Conservation (phyloP, 2,329 filamentous ascomycete species). For the Fusarium duplospermum region DNA sequence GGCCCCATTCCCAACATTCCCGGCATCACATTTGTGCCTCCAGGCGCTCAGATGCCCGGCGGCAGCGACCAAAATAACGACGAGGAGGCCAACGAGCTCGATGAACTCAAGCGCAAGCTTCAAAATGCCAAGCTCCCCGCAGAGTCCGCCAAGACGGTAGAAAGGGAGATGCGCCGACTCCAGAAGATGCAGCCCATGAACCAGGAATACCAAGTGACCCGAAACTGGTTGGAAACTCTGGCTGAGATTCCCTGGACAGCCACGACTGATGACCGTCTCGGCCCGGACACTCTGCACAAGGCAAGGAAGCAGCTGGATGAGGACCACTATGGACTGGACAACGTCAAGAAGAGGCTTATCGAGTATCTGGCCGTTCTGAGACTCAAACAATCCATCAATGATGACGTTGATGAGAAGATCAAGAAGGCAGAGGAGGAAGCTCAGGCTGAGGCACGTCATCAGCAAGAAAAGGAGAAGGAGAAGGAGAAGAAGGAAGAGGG, state of each 20-base stretch:
- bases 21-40: conserved; percentile 51
- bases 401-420: conserved; percentile 84
- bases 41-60: conserved; percentile 52
- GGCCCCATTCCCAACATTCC: conserved; percentile 54
- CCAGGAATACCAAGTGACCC: conserved; percentile 92
- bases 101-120: conserved; percentile 90
- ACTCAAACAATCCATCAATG: conserved; percentile 91
- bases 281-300: conserved; percentile 79
- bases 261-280: conserved; percentile 86
- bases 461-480: conserved; percentile 29
- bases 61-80: conserved; percentile 70
- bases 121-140: conserved; percentile 83
- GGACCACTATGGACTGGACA: conserved; percentile 95
- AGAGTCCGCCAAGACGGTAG: conserved; percentile 90
- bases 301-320: conserved; percentile 93
- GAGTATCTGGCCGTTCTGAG: conserved; percentile 97
- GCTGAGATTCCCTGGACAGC: conserved; percentile 94
- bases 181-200: conserved; percentile 97
- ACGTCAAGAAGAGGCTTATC: conserved; percentile 94
- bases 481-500: not conserved
- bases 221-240: conserved; percentile 93
- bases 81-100: conserved; percentile 88
- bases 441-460: conserved; percentile 44
- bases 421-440: conserved; percentile 71
- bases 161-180: conserved; percentile 86